phyloP scores from a whole-genome alignment of 495 filamentous ascomycete species.

The Talaromyces wortmannii region DNA sequence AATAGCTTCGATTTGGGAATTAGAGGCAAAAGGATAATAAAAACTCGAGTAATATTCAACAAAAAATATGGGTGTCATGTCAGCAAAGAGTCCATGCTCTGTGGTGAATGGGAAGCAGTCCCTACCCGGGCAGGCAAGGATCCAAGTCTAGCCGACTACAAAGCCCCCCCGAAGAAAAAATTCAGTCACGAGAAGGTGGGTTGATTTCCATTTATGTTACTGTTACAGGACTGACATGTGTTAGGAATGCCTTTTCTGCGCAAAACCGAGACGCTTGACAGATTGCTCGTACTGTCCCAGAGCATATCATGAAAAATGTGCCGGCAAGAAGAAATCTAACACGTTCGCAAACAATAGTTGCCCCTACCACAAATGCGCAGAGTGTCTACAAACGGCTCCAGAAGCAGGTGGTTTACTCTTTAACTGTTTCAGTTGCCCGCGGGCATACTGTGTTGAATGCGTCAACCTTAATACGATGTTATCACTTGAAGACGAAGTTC shows the following conservation, averaged over 20 bases:
- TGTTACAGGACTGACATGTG: too few species aligned
- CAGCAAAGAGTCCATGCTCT: background rate
- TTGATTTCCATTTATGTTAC: background rate
- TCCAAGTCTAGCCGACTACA: background rate
- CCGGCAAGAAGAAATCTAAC: slow-evolving; percentile 24
- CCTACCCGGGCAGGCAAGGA: background rate
- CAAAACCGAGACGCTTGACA: slow-evolving; percentile 35
- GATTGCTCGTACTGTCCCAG: slow-evolving; percentile 50
- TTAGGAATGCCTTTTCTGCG: slow-evolving; percentile 51
- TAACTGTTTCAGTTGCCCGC: slow-evolving; percentile 50
- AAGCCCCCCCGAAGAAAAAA: background rate
- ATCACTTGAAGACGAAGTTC: slow-evolving; percentile 43
- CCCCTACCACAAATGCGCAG: slow-evolving; percentile 50
- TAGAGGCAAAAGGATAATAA: slow-evolving; percentile 10
- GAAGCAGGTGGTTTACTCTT: slow-evolving; percentile 56
- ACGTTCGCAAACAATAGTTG: slow-evolving; percentile 40
- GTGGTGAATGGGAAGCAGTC: background rate
- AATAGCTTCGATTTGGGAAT: slow-evolving; percentile 14
- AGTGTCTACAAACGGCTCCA: slow-evolving; percentile 46
- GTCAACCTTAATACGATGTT: slow-evolving; percentile 45
- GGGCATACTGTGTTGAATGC: slow-evolving; percentile 57
- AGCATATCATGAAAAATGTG: slow-evolving; percentile 47
- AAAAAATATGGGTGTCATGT: background rate
- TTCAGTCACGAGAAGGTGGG: background rate
- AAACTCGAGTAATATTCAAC: slow-evolving; percentile 17